These are phyloP conservation scores for Kappamyces sp. DNA, from an alignment of 192 early-diverging fungal species.

Conservation along the genomic window DNA sequence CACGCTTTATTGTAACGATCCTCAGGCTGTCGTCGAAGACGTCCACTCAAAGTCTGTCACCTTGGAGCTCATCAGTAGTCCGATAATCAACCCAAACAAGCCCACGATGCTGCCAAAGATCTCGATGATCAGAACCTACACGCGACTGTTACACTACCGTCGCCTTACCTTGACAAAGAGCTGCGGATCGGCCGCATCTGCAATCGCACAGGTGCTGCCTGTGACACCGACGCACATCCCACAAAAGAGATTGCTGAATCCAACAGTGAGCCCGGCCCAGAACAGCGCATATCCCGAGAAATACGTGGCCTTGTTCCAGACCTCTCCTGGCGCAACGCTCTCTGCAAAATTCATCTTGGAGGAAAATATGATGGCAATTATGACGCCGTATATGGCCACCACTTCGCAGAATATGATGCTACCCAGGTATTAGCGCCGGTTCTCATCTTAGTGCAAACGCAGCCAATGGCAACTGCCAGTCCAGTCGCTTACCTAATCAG, in stretches of 20 bases:
- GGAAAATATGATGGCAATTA: conserved; percentile 96
- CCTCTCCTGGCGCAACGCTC: conserved; percentile 12
- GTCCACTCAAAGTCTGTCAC: conserved; percentile 28
- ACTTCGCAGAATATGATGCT: conserved; percentile 99
- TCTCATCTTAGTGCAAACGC: not conserved
- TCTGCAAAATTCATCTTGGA: conserved; percentile 64
- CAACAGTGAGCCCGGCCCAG: conserved; percentile 95
- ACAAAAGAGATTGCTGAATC: conserved; percentile 87
- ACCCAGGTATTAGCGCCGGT: not conserved
- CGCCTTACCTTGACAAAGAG: conserved; percentile 82
- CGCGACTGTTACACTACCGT: not conserved
- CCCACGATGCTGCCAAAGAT: conserved; percentile 96
- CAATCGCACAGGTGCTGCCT: conserved; percentile 88
- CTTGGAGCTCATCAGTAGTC: conserved; percentile 60
- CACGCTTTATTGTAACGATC: too few relatives aligned
- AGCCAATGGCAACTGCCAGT: not conserved
- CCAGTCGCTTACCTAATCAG: conserved; percentile 65
- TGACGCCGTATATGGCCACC: conserved; percentile 97
- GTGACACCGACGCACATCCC: conserved; percentile 90
- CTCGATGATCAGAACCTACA: conserved; percentile 77
- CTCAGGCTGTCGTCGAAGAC: too few relatives aligned
- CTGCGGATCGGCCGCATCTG: conserved; percentile 88
- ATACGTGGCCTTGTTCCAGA: conserved; percentile 48
- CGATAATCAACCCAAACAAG: conserved; percentile 94
- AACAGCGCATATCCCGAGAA: conserved; percentile 90